A percentile compares a stretch with the other conserved stretches of the same genome.
phyloP scores from a whole-genome alignment of 2,329 filamentous ascomycete species.

The Stagonosporopsis chrysanthemi region DNA sequence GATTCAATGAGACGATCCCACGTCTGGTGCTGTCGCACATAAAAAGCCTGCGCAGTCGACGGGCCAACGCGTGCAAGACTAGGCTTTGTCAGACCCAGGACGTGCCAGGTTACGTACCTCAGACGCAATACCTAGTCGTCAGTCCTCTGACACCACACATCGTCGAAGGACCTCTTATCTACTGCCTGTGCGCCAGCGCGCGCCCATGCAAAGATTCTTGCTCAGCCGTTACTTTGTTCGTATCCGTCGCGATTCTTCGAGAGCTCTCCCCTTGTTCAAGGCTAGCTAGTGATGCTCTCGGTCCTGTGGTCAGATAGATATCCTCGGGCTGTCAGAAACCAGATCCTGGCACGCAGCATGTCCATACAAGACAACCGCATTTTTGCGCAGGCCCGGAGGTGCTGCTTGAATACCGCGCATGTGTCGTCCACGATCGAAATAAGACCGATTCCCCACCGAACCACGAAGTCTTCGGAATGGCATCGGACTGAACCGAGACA shows the following conservation, averaged over 20 bases:
- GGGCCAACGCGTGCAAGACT: background rate
- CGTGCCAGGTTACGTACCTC: background rate
- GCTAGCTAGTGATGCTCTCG: no score
- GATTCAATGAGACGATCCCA: background rate
- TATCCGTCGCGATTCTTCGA: background rate
- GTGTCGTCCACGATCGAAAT: background rate
- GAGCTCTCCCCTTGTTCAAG: no score
- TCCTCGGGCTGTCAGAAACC: background rate
- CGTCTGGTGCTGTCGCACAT: background rate
- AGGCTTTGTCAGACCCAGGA: background rate
- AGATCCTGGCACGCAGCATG: background rate
- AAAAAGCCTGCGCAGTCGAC: background rate
- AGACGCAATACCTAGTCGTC: background rate
- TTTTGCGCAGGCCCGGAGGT: background rate
- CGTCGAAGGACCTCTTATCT: background rate
- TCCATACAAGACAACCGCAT: background rate
- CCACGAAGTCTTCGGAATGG: constrained; percentile 1
- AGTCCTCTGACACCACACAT: background rate
- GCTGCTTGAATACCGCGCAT: background rate
- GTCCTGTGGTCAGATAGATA: no score
- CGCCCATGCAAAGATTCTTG: background rate
- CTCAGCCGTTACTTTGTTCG: background rate
- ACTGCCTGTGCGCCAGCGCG: background rate
- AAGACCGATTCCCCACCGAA: constrained; percentile 10
- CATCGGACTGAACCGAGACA: constrained; percentile 7